These are phyloP conservation scores for Leccinum laetum DNA, from an alignment of 1,284 basidiomycete species.

Conservation along the genomic window DNA sequence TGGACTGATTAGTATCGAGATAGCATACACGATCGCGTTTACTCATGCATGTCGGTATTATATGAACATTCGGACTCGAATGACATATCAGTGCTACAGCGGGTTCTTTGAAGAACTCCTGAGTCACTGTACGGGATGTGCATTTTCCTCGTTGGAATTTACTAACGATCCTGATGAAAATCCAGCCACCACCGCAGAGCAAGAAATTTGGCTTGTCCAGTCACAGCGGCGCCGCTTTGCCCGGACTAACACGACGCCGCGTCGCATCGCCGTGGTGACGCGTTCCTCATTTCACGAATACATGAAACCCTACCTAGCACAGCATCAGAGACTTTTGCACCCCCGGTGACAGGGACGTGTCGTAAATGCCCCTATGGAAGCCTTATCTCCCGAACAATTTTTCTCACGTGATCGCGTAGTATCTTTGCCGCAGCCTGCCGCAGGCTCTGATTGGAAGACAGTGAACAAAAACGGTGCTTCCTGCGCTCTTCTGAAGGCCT, in stretches of 20 bases:
- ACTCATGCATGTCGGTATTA: background rate
- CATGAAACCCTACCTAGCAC: conserved; percentile 18
- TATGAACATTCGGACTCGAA: conserved; percentile 2
- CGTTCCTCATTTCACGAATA: conserved; percentile 6
- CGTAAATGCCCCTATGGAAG: conserved; percentile 19
- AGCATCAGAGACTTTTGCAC: conserved; percentile 24
- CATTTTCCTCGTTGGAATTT: conserved; percentile 1
- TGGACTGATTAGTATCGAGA: background rate
- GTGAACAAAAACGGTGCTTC: conserved; percentile 1
- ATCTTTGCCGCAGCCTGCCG: background rate
- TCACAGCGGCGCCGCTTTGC: background rate
- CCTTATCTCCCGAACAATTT: background rate
- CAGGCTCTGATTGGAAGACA: conserved; percentile 1
- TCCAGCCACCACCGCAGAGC: background rate
- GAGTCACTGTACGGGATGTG: conserved; percentile 11
- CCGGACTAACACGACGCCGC: background rate
- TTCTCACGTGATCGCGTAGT: background rate
- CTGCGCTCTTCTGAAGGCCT: background rate
- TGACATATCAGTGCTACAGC: background rate
- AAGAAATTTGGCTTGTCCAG: background rate
- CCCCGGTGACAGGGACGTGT: conserved; percentile 23
- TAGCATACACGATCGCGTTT: background rate
- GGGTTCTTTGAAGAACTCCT: background rate
- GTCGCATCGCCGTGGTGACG: conserved; percentile 11
- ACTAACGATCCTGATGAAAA: conserved; percentile 1